A percentile compares a stretch with the other conserved stretches of the same genome.
Conservation (phyloP, 2,329 filamentous ascomycete species). For the Cladobotryum mycophilum region DNA sequence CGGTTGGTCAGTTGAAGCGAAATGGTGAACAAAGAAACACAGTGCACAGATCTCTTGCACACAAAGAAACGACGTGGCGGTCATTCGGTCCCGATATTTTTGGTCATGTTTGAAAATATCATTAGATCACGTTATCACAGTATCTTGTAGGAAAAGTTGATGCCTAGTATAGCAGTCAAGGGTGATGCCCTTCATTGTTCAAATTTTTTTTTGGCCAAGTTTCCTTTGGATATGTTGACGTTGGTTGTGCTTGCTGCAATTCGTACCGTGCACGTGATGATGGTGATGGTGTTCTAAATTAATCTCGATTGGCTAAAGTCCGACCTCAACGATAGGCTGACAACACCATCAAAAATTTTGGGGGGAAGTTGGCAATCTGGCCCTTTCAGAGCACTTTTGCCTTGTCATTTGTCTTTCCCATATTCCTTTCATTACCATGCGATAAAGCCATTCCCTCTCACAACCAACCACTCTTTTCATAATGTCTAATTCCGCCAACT, state of each 20-base stretch:
- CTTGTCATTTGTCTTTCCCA: constrained; percentile 4
- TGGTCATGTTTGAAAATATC: too few species aligned
- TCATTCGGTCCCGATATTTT: neutral
- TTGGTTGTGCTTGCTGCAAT: neutral
- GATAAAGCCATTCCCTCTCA: too few species aligned
- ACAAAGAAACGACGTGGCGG: constrained; percentile 1
- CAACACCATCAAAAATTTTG: neutral
- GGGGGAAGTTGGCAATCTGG: too few species aligned
- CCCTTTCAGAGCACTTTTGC: too few species aligned
- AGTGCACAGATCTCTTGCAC: neutral
- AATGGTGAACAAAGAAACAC: neutral
- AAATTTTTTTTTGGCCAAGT: too few species aligned
- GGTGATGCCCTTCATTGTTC: neutral
- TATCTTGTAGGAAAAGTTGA: too few species aligned
- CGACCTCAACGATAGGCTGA: neutral
- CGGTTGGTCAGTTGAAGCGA: constrained; percentile 4
- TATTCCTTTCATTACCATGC: neutral
- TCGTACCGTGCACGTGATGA: constrained; percentile 10
- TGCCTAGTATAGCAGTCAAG: too few species aligned
- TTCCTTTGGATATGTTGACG: neutral
- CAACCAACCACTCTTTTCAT: neutral
- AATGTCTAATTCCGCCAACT: constrained; percentile 47
- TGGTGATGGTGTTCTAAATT: neutral
- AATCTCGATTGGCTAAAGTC: neutral
- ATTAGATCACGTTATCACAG: too few species aligned